Base-by-base conservation (phyloP, 345 rosid species). In the Linum trigynum region DNA sequence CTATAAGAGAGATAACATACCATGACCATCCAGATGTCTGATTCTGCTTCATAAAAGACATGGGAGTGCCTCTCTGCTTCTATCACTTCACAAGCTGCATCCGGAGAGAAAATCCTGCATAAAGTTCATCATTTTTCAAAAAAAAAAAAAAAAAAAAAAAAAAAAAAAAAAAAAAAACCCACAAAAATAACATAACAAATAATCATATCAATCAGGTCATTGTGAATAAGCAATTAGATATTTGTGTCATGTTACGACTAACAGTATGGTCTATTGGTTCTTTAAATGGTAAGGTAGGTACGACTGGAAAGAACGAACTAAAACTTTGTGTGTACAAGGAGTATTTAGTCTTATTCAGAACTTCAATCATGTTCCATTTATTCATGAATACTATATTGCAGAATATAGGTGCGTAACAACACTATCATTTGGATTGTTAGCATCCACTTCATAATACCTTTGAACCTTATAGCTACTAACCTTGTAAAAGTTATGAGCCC, bases 21-120 rank as follows among this genome's bases (percentile, higher is more conserved):
- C 99, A 95, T 87, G 65, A 95, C 95, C 95, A 91, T 87, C 99
- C 99, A 89, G 41, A 95, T 84, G 72, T 95, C 97, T 0, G 91
- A 77, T 76, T 95, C 97, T 3, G 97, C 86, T 71, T 94, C 97
- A 45, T 82, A 80, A 80, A 90, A 94, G 51, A 94, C 88, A 82
- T 91, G 99, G 39, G 97, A 85, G 71, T 94, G 99, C 71, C 80
- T 82, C 76, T 95, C 96, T 61, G 97, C 97, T 80, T 95, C 99
- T 66, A 91, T 95, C 69, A 87, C 88, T 79, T 94, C 96, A 65
- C 99, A 94, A 74, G 92, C 94, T 55, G 90, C 91, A 62, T 88
- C 92, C 0, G 99, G 99, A n/a, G 99, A 94, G 76, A 94, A 94
- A 67, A 94, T 81, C 75, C 99, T 94, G 83, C 77, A 76, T 15